phyloP scores from a whole-genome alignment of 2,329 filamentous ascomycete species.

The Pyrenochaeta sp. region DNA sequence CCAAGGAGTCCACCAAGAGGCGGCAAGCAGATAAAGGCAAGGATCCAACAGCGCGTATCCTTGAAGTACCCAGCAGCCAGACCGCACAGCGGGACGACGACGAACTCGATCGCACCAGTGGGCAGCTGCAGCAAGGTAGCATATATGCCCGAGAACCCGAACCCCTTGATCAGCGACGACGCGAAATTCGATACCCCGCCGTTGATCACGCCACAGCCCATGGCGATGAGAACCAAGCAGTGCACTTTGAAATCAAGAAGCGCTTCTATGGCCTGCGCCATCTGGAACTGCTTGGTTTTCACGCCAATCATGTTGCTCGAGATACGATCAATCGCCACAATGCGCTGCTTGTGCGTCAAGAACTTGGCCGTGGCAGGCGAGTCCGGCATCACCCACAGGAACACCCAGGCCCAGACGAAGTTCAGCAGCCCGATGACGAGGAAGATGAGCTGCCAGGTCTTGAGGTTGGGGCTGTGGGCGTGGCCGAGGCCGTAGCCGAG shows the following conservation, averaged over 20 bases:
- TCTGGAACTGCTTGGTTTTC: conserved; percentile 49
- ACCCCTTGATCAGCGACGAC: conserved; percentile 56
- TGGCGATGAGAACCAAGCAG: conserved; percentile 51
- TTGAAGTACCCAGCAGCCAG: conserved; percentile 42
- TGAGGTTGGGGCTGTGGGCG: conserved; percentile 31
- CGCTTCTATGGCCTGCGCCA: conserved; percentile 50
- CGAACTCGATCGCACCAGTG: conserved; percentile 53
- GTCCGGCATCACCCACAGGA: conserved; percentile 49
- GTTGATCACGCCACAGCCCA: conserved; percentile 57
- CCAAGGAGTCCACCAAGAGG: conserved; percentile 60
- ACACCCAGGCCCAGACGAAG: conserved; percentile 46
- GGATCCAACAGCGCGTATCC: conserved; percentile 39
- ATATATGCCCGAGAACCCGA: conserved; percentile 50
- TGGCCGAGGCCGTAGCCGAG: conserved; percentile 48
- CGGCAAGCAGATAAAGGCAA: conserved; percentile 52
- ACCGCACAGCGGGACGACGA: conserved; percentile 48
- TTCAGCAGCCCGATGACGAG: conserved; percentile 47
- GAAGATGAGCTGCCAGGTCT: conserved; percentile 48
- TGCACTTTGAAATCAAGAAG: conserved; percentile 51
- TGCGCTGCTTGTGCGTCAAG: conserved; percentile 48
- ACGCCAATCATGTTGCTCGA: conserved; percentile 52
- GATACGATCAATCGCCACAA: conserved; percentile 51
- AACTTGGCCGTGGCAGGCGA: conserved; percentile 46
- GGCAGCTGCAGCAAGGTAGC: conserved; percentile 55
- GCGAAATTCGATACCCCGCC: conserved; percentile 61